These are phyloP conservation scores for Aleurites moluccanus DNA, from an alignment of 441 rosid genomes.

Conservation along the genomic window DNA sequence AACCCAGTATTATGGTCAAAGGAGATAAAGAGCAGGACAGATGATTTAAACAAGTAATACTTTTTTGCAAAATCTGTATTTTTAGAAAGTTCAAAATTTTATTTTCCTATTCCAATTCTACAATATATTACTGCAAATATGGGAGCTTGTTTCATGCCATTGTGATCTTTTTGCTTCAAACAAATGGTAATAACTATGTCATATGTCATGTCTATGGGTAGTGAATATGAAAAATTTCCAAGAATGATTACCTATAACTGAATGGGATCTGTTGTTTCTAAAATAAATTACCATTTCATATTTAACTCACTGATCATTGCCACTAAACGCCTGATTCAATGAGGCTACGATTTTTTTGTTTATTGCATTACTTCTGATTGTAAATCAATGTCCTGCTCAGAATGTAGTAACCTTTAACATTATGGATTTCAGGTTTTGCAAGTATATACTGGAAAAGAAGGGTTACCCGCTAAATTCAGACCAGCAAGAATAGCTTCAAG, in stretches of 20 bases:
- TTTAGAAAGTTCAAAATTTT: not conserved
- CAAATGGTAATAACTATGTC: not conserved
- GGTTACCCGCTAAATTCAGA: conserved; percentile 24
- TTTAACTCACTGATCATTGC: not conserved
- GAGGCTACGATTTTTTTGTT: not conserved
- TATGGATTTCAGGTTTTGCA: conserved; percentile 47
- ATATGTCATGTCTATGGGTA: not conserved
- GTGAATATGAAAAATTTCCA: not conserved
- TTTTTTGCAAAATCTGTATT: conserved; percentile 12
- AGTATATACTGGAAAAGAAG: conserved; percentile 30
- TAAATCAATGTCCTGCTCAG: not conserved
- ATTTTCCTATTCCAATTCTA: not conserved
- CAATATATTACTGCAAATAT: too few species aligned
- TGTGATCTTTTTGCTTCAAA: not conserved
- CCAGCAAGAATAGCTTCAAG: conserved; percentile 10
- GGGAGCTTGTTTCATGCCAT: not conserved
- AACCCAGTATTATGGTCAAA: conserved; percentile 57
- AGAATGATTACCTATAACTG: not conserved
- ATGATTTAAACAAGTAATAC: conserved; percentile 49
- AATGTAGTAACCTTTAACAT: not conserved
- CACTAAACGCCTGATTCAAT: not conserved
- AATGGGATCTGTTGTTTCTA: not conserved
- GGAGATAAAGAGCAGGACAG: conserved; percentile 48
- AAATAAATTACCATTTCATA: not conserved
- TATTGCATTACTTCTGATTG: not conserved